Evolutionary conservation across 2,329 filamentous ascomycete genomes (phyloP).

Genomic region (Sporothrix inflata): DNA sequence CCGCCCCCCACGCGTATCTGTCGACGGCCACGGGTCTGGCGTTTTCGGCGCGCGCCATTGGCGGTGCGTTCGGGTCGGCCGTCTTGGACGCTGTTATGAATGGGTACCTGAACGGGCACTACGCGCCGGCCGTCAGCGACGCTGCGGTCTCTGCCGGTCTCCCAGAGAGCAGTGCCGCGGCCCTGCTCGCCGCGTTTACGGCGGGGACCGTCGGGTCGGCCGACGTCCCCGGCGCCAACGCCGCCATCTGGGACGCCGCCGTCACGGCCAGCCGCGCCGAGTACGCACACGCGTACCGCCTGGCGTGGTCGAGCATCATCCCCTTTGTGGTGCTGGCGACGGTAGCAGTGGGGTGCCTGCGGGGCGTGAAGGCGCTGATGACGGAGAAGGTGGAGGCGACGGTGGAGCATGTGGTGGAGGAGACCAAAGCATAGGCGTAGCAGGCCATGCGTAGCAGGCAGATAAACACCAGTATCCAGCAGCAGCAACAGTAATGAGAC

Average conservation of each 20-base stretch:
- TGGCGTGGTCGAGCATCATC: constrained; percentile 55
- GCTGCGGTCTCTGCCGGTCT: constrained; percentile 51
- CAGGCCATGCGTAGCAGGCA: neutral
- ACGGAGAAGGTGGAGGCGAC: constrained; percentile 58
- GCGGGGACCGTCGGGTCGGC: constrained; percentile 40
- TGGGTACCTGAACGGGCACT: constrained; percentile 47
- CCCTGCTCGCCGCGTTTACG: constrained; percentile 46
- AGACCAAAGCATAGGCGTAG: neutral
- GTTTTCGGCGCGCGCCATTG: constrained; percentile 57
- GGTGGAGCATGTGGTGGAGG: constrained; percentile 45
- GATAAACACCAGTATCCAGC: neutral
- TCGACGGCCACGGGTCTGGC: constrained; percentile 58
- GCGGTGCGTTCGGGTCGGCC: constrained; percentile 57
- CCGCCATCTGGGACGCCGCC: constrained; percentile 45
- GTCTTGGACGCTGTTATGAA: constrained; percentile 57
- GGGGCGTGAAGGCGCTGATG: constrained; percentile 55
- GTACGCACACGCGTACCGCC: constrained; percentile 52
- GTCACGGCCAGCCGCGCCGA: constrained; percentile 47
- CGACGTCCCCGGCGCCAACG: constrained; percentile 44
- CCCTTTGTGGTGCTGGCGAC: constrained; percentile 56
- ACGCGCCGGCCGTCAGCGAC: constrained; percentile 44
- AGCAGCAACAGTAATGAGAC: no score
- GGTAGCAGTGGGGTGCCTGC: constrained; percentile 48
- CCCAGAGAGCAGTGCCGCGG: constrained; percentile 43
- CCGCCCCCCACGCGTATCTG: constrained; percentile 55